Evolutionary conservation across 345 rosid species (phyloP).

Genomic region (Anastatica hierochuntica): DNA sequence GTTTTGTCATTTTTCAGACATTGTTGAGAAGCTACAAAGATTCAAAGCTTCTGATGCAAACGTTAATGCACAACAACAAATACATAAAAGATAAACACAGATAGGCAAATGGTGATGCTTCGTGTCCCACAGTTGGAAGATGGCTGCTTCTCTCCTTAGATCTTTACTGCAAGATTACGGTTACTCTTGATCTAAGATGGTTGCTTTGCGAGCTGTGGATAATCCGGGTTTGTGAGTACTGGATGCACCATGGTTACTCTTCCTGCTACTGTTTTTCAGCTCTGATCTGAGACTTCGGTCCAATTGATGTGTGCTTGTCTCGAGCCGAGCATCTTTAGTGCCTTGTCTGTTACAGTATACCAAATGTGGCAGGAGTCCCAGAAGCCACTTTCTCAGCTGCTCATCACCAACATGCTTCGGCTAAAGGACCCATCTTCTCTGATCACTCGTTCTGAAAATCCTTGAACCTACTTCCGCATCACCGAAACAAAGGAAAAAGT

Average conservation of each 20-base stretch:
- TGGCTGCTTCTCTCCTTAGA: conserved; percentile 47
- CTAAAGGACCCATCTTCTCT: conserved; percentile 42
- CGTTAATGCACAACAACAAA: conserved; percentile 13
- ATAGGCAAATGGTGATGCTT: conserved; percentile 25
- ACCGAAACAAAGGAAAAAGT: conserved; percentile 29
- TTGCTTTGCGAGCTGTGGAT: conserved; percentile 44
- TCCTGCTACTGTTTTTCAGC: conserved; percentile 43
- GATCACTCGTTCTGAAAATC: conserved; percentile 29
- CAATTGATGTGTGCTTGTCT: conserved; percentile 49
- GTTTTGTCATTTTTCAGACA: too few relatives aligned
- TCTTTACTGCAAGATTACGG: too few relatives aligned
- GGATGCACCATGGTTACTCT: conserved; percentile 41
- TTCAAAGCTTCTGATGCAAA: conserved; percentile 12
- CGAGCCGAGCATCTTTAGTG: conserved; percentile 61
- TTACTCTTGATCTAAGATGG: too few relatives aligned
- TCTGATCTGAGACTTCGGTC: conserved; percentile 64
- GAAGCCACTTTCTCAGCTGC: conserved; percentile 68
- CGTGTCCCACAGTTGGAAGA: conserved; percentile 49
- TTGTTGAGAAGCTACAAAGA: conserved; percentile 23
- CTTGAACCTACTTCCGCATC: conserved; percentile 37
- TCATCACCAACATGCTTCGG: conserved; percentile 96
- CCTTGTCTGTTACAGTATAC: conserved; percentile 75
- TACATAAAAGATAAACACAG: not conserved
- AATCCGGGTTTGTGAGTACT: conserved; percentile 31
- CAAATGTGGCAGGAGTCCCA: conserved; percentile 73